phyloP scores from a whole-genome alignment of 805 yeast genomes.

The Brettanomyces naardenensis region DNA sequence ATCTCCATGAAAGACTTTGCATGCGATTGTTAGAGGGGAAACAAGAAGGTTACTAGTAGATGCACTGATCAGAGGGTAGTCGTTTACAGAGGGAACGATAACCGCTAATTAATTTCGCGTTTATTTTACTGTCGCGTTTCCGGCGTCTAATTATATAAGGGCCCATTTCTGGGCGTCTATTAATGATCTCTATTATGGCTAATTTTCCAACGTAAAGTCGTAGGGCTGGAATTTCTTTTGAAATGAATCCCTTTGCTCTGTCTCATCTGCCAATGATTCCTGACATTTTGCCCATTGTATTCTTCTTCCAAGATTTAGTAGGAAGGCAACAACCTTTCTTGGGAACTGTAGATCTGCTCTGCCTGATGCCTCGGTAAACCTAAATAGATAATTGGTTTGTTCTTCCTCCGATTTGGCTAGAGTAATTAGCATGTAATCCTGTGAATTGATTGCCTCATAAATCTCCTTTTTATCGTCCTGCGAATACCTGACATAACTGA shows the following conservation, averaged over 20 bases:
- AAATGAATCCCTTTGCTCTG: constrained; percentile 53
- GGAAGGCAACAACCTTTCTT: constrained; percentile 63
- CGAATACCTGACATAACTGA: constrained; percentile 29
- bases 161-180: no score
- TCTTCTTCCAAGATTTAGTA: constrained; percentile 53
- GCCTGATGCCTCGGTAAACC: constrained; percentile 19
- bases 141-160: no score
- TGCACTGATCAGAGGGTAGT: no score
- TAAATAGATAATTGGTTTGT: constrained; percentile 20
- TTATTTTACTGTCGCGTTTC: no score
- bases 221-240: constrained; percentile 44
- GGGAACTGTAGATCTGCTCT: constrained; percentile 75
- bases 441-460: constrained; percentile 20
- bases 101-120: no score
- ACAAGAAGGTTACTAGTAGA: no score
- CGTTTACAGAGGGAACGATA: no score
- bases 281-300: constrained; percentile 71
- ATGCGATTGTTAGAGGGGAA: no score
- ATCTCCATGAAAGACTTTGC: no score
- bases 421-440: constrained; percentile 27
- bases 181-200: no score
- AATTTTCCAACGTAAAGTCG: constrained; percentile 40
- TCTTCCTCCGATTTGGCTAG: constrained; percentile 20
- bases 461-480: constrained; percentile 15
- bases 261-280: constrained; percentile 58